Conservation (phyloP, 257 asterid species). For the Eustoma russellianum region DNA sequence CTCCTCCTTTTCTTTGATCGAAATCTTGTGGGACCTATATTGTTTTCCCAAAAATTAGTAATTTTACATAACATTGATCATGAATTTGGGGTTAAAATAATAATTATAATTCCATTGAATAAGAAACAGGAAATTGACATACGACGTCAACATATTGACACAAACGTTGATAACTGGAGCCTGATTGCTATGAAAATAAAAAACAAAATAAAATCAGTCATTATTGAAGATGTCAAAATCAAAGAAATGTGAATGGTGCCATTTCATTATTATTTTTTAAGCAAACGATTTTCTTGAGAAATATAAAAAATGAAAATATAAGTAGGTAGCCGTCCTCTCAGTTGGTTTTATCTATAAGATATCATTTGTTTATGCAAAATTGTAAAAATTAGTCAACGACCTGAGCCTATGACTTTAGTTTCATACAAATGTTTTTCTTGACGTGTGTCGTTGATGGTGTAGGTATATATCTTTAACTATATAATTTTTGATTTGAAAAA, state of each 20-base stretch:
- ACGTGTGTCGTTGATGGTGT: conserved; percentile 12
- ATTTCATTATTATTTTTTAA: not conserved
- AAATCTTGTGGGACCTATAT: not conserved
- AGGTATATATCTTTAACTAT: not conserved
- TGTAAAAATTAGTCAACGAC: conserved; percentile 22
- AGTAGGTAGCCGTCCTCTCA: conserved; percentile 19
- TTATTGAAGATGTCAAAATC: not conserved
- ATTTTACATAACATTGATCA: not conserved
- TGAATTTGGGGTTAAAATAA: no score
- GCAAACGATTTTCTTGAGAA: not conserved
- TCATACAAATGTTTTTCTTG: not conserved
- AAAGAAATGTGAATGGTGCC: no score
- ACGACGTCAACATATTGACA: not conserved
- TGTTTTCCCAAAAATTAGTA: not conserved
- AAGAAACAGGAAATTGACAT: not conserved
- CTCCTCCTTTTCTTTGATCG: not conserved
- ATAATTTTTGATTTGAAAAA: conserved; percentile 1
- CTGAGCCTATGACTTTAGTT: conserved; percentile 8
- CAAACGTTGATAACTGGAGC: not conserved
- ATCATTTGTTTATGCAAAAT: conserved; percentile 19
- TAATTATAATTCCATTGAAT: not conserved
- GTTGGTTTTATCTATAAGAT: conserved; percentile 25
- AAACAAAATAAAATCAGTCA: not conserved
- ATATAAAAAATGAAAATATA: not conserved
- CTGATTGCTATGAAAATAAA: no score